Percentiles rank a stretch among this genome's conserved stretches.
Evolutionary conservation across 768 basidiomycete genomes (phyloP).

Genomic region (Suillus ampliporus): DNA sequence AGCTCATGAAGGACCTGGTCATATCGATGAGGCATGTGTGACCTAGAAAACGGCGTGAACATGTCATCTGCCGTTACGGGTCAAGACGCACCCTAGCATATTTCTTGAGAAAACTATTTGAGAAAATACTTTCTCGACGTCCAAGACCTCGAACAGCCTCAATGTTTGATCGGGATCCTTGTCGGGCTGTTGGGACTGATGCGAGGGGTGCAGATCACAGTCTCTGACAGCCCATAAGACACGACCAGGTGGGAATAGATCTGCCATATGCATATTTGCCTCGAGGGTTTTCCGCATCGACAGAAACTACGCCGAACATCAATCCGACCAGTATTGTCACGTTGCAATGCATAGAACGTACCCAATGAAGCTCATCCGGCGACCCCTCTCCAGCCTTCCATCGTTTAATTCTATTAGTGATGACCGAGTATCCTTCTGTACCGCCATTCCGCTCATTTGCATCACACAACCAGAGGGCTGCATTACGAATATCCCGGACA

Average conservation of each 20-base stretch:
- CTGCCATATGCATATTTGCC: slow-evolving; percentile 78
- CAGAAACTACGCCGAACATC: slow-evolving; percentile 58
- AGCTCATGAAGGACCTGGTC: slow-evolving; percentile 77
- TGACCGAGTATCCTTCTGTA: slow-evolving; percentile 43
- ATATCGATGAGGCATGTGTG: slow-evolving; percentile 83
- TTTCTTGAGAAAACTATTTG: slow-evolving; percentile 83
- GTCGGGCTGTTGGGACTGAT: slow-evolving; percentile 38
- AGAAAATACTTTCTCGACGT: slow-evolving; percentile 77
- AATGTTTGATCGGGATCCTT: slow-evolving; percentile 26
- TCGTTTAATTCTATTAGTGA: slow-evolving; percentile 54
- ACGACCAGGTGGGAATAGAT: slow-evolving; percentile 78
- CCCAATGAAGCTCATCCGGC: slow-evolving; percentile 55
- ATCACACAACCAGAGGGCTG: slow-evolving; percentile 81
- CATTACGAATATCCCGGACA: slow-evolving; percentile 75
- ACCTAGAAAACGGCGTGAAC: slow-evolving; percentile 41
- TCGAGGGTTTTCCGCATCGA: slow-evolving; percentile 83
- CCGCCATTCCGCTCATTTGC: slow-evolving; percentile 53
- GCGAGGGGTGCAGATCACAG: slow-evolving; percentile 66
- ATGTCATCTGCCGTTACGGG: slow-evolving; percentile 6
- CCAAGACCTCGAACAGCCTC: slow-evolving; percentile 77
- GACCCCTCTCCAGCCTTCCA: slow-evolving; percentile 68
- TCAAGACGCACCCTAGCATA: slow-evolving; percentile 71
- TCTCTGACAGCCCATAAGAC: slow-evolving; percentile 83
- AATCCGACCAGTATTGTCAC: slow-evolving; percentile 57
- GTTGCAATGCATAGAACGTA: slow-evolving; percentile 38